Base-by-base conservation (phyloP, 1,139 yeast genomes). In the Sugiyamaella sp. region DNA sequence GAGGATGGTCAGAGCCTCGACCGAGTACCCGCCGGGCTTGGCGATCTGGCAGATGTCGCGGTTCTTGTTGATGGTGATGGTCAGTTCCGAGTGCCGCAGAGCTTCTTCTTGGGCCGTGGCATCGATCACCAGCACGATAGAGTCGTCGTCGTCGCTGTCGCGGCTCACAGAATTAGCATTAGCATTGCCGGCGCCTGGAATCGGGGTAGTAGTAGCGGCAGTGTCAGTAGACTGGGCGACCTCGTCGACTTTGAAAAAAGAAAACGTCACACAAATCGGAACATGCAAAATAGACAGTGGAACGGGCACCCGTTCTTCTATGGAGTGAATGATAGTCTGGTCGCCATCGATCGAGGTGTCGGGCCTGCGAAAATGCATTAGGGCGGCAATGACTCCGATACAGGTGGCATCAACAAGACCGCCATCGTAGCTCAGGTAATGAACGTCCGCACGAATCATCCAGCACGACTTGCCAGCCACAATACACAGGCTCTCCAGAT, bases 391-490 rank as follows among this genome's bases (percentile, higher is more conserved):
- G 17, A 90, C 97, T 0, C 93, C 98, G 55, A 90, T 79, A 70
- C 97, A 89, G 39, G 95, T 86, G 17, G 90, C 87, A 70, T 93
- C 99, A 43, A 91, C 84, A 41, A 93, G 79, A 35, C 95, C 95
- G 38, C 99, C 99, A 70, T 93, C 99, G 65, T 82, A 89, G 66
- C 90, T 86, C 58, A 93, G 73, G 62, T 87, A 88, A 67, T 90
- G 96, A 33, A 93, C 82, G 66, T 91, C 98, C 0, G 95, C 97
- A 53, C 95, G 78, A 16, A 93, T 76, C 55, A 83, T 78, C 99
- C 99, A 93, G 64, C 95, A 91, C 62, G 89, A 85, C 56, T 84
- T 80, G 1, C 98, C 98, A 0, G 97, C 96, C 24, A 88, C 81
- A 47, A 93, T 89, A 73, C 98, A 91, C 51, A 93, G 74, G 56